Evolutionary conservation across 2,329 filamentous ascomycete species (phyloP).

Genomic region (Ophiosphaerella korrae): DNA sequence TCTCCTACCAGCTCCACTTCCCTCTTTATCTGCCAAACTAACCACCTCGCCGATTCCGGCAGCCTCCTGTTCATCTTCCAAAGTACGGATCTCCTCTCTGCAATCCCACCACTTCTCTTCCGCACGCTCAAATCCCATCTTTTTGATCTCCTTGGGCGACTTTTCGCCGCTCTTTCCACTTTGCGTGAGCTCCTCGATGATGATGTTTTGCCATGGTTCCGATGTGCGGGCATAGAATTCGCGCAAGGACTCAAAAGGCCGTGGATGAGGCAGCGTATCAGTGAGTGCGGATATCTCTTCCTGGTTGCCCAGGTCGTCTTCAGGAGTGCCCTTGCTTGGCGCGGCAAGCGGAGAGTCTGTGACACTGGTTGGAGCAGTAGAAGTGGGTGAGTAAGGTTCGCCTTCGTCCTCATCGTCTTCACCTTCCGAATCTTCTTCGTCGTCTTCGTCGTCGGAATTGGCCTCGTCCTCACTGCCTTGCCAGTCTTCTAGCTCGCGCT

Average conservation of each 20-base stretch:
- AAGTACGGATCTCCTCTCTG: slow-evolving; percentile 84
- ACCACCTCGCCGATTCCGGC: slow-evolving; percentile 95
- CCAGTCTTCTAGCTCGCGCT: slow-evolving; percentile 85
- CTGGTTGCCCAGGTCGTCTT: slow-evolving; percentile 53
- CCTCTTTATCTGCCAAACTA: slow-evolving; percentile 73
- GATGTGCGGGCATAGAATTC: slow-evolving; percentile 92
- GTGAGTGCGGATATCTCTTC: slow-evolving; percentile 61
- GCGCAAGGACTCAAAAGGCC: slow-evolving; percentile 86
- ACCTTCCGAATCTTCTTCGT: slow-evolving; percentile 55
- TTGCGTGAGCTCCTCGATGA: slow-evolving; percentile 75
- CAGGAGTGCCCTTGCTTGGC: slow-evolving; percentile 23
- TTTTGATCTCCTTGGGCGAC: slow-evolving; percentile 87
- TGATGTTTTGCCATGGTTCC: slow-evolving; percentile 85
- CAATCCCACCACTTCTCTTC: slow-evolving; percentile 99
- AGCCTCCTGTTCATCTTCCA: slow-evolving; percentile 96
- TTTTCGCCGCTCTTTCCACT: slow-evolving; percentile 64
- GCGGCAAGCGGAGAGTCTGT: slow-evolving; percentile 27
- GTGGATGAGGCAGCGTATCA: slow-evolving; percentile 74
- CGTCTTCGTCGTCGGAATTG: slow-evolving; percentile 46
- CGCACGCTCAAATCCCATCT: slow-evolving; percentile 84
- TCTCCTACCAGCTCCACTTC: slow-evolving; percentile 43
- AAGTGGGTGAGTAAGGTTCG: slow-evolving; percentile 8
- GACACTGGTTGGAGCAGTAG: slow-evolving; percentile 60
- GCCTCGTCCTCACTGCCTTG: slow-evolving; percentile 58
- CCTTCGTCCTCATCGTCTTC: slow-evolving; percentile 52